phyloP scores from a whole-genome alignment of 257 asterid species.

The Craterostigma plantagineum region DNA sequence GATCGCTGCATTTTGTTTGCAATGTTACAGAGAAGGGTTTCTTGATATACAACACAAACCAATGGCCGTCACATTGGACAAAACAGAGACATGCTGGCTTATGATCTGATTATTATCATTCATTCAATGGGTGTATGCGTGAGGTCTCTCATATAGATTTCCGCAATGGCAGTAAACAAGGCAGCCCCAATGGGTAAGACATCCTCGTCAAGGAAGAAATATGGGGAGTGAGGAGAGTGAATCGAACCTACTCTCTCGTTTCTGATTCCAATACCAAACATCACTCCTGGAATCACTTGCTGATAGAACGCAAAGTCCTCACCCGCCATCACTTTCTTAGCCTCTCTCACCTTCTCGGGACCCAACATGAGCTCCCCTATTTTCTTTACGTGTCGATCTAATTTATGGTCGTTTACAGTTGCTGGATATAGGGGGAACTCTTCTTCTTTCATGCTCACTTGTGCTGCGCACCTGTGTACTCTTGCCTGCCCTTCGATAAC shows the following conservation, averaged over 20 bases:
- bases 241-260: constrained; percentile 45
- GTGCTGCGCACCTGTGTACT: constrained; percentile 48
- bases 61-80: too few species aligned
- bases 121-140: constrained; percentile 38
- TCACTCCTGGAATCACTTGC: constrained; percentile 52
- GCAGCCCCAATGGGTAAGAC: constrained; percentile 70
- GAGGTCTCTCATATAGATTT: constrained; percentile 33
- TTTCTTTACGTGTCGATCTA: constrained; percentile 36
- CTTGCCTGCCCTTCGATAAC: constrained; percentile 56
- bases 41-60: too few species aligned
- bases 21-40: too few species aligned
- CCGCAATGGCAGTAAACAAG: constrained; percentile 24
- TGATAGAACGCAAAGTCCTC: constrained; percentile 81
- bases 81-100: too few species aligned
- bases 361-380: constrained; percentile 51
- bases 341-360: constrained; percentile 23
- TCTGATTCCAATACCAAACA: constrained; percentile 42
- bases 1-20: too few species aligned
- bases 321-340: constrained; percentile 51
- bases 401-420: constrained; percentile 32
- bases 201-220: constrained; percentile 66
- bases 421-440: constrained; percentile 57
- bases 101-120: constrained; percentile 15
- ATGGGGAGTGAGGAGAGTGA: constrained; percentile 60
- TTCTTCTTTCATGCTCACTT: constrained; percentile 27